Evolutionary conservation across 345 rosid species (phyloP), one percentile per base, ranked within the genome.

Genomic region (Viola odorata): DNA sequence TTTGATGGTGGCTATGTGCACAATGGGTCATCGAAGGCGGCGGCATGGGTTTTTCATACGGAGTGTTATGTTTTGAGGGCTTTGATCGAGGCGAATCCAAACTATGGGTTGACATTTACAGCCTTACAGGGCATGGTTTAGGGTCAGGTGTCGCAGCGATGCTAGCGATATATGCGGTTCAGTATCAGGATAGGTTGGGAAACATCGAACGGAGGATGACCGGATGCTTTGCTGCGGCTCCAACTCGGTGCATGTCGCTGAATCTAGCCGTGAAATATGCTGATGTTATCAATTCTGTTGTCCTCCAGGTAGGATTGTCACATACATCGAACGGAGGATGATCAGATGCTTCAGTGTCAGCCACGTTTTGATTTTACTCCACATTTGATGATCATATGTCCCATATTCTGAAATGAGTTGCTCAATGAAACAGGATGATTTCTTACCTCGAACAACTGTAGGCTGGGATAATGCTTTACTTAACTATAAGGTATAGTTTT

Each of bases 1-100:
- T 87, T 92, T 60, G 84, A 83, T 55, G 96, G 98, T 39, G 98
- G 98, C 39, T 89, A 89, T 73, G 96, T 89, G 36, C 98, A 92
- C 53, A 87, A 84, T 67, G 98, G 98, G 50, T 69, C 89, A 56
- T 32, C 89, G 53, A 92, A 89, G 78, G 83, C 98, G 0, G 98
- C 96, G 5, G 65, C 58, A 62, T 87, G 91, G 91, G 83, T 92
- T 66, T 87, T 89, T 15, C 85, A 89, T 39, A 75, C 78, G 0
- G 97, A 87, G 68, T 75, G 64, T 41, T 77, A 73, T 76, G 73
- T 86, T 61, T 76, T 92, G 71, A 79, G 75, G 60, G 74, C 57
- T n/a, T 81, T 89, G 63, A 57, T 84, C 36, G 82, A 81, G 77
- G 77, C 63, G 57, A 79, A 84, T 66, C 88, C 94, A 9, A 48